Evolutionary conservation across 306 rosid genomes (phyloP).

Genomic region (Sesbania bispinosa): DNA sequence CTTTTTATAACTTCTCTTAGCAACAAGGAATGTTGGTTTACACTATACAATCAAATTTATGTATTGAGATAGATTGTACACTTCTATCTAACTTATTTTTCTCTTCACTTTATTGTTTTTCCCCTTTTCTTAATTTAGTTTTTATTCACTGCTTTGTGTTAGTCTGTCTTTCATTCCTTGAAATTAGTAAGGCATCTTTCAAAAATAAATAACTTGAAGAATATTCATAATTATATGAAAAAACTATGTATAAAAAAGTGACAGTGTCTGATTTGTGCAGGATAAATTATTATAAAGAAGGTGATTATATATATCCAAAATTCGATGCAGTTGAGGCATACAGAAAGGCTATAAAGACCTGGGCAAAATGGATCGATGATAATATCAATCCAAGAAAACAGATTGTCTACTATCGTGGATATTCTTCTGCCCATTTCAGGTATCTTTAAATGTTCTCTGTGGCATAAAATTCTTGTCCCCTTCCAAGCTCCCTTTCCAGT

Average conservation of each 20-base stretch:
- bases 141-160: background rate
- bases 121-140: background rate
- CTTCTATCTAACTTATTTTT: background rate
- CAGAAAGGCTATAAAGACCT: slow-evolving; percentile 71
- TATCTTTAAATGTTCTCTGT: slow-evolving; percentile 22
- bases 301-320: slow-evolving; percentile 68
- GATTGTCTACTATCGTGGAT: slow-evolving; percentile 86
- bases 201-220: background rate
- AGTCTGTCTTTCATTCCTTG: slow-evolving; percentile 1
- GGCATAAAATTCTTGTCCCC: background rate
- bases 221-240: background rate
- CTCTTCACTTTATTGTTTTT: background rate
- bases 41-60: background rate
- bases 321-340: slow-evolving; percentile 82
- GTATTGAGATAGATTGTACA: background rate
- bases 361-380: slow-evolving; percentile 79
- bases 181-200: background rate
- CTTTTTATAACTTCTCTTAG: background rate
- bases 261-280: slow-evolving; percentile 43
- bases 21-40: background rate
- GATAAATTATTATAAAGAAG: slow-evolving; percentile 84
- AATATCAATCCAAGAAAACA: slow-evolving; percentile 71
- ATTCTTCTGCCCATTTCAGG: slow-evolving; percentile 96
- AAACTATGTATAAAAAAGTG: slow-evolving; percentile 7
- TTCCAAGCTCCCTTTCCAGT: slow-evolving; percentile 1